Percentiles rank a stretch among this genome's conserved stretches.
Evolutionary conservation across 148 eudicot genomes (phyloP).

Genomic region (Fagopyrum homotropicum): DNA sequence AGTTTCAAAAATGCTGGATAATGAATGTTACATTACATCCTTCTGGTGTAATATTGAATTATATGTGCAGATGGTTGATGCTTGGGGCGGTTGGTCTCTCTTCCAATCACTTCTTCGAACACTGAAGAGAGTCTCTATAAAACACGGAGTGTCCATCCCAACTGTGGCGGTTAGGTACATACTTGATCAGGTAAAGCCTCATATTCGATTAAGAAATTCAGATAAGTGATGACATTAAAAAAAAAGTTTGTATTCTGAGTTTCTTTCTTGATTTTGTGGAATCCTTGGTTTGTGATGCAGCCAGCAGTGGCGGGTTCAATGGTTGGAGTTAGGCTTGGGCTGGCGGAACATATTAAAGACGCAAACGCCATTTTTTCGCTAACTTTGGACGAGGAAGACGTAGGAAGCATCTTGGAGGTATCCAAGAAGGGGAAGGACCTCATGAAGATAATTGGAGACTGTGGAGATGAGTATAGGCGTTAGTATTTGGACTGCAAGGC

Average conservation of each 20-base stretch:
- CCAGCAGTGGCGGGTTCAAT: conserved; percentile 92
- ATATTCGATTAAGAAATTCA: neutral
- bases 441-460: conserved; percentile 75
- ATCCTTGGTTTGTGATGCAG: conserved; percentile 32
- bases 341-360: conserved; percentile 73
- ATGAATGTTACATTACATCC: neutral
- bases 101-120: conserved; percentile 76
- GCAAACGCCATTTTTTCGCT: conserved; percentile 69
- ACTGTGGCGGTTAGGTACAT: conserved; percentile 80
- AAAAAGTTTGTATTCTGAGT: neutral
- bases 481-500: neutral
- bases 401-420: conserved; percentile 53
- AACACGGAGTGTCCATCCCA: conserved; percentile 85
- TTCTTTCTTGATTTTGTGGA: neutral
- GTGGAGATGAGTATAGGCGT: conserved; percentile 93
- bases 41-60: neutral
- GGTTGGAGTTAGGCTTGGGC: conserved; percentile 91
- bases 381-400: conserved; percentile 73
- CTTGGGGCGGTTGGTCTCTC: conserved; percentile 98
- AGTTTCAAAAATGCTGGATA: neutral
- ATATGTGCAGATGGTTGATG: conserved; percentile 79
- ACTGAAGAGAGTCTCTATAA: conserved; percentile 57
- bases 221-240: neutral
- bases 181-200: conserved; percentile 63
- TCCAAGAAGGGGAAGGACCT: conserved; percentile 70